Percentiles rank a stretch among this genome's conserved stretches.
These are phyloP conservation scores for Penicillium odoratum DNA, from an alignment of 495 filamentous ascomycete genomes.

Conservation along the genomic window DNA sequence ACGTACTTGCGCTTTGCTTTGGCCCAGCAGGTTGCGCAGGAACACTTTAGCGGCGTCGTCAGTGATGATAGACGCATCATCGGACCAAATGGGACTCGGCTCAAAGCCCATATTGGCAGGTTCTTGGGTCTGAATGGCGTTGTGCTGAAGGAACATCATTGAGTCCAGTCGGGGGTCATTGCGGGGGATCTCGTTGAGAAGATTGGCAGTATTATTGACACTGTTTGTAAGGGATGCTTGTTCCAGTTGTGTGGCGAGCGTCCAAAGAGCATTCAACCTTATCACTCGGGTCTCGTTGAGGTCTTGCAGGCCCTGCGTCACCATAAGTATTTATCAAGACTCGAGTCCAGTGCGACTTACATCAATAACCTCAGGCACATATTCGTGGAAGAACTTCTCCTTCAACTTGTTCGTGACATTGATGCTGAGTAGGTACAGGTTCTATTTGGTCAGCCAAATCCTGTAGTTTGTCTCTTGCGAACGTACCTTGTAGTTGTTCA, in stretches of 20 bases:
- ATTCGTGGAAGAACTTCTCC: slow-evolving; percentile 95
- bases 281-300: slow-evolving; percentile 83
- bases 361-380: slow-evolving; percentile 90
- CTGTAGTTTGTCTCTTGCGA: background rate
- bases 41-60: slow-evolving; percentile 87
- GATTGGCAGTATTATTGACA: slow-evolving; percentile 64
- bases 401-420: slow-evolving; percentile 96
- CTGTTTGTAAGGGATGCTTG: slow-evolving; percentile 67
- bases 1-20: slow-evolving; percentile 79
- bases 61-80: slow-evolving; percentile 77
- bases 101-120: slow-evolving; percentile 84
- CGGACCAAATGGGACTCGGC: slow-evolving; percentile 95
- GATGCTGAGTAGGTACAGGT: slow-evolving; percentile 92
- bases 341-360: slow-evolving; percentile 38
- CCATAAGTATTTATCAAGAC: background rate
- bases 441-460: slow-evolving; percentile 47
- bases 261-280: slow-evolving; percentile 86
- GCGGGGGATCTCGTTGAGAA: slow-evolving; percentile 78
- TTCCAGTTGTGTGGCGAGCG: slow-evolving; percentile 76
- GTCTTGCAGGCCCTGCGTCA: slow-evolving; percentile 70
- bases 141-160: slow-evolving; percentile 96
- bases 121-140: slow-evolving; percentile 76
- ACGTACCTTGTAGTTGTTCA: slow-evolving; percentile 86
- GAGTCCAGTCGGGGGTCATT: slow-evolving; percentile 89
- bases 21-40: slow-evolving; percentile 85